phyloP scores from a whole-genome alignment of 768 basidiomycete genomes.

The Auricularia auricula-judae region DNA sequence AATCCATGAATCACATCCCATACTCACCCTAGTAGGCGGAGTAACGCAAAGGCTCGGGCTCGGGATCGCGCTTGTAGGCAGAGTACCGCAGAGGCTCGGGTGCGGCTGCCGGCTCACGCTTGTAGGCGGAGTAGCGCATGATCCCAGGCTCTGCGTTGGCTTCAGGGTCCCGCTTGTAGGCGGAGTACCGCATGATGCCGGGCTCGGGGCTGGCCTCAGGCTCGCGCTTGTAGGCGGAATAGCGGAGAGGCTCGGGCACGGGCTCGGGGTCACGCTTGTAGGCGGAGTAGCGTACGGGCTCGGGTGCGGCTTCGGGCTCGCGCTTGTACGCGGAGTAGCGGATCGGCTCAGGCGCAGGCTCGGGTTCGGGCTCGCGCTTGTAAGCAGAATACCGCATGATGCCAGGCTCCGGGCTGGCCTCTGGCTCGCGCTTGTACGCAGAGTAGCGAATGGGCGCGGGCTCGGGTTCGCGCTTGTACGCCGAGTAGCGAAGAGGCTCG shows the following conservation, averaged over 20 bases:
- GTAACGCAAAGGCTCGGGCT: not conserved
- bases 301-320: not conserved
- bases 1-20: too few species aligned
- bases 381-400: not conserved
- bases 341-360: not conserved
- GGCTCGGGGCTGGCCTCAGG: not conserved
- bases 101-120: not conserved
- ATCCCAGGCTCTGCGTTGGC: not conserved
- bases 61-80: not conserved
- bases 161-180: not conserved
- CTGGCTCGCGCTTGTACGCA: too few species aligned
- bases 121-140: not conserved
- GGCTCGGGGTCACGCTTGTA: not conserved
- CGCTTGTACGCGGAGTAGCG: not conserved
- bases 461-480: not conserved
- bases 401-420: too few species aligned
- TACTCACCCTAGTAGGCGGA: not conserved
- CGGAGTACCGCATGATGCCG: not conserved
- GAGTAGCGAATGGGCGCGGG: not conserved
- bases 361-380: not conserved
- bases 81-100: not conserved
- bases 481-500: not conserved
- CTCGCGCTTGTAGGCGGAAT: not conserved
- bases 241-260: not conserved
- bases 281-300: not conserved